These are phyloP conservation scores for Mrakia frigida DNA, from an alignment of 768 basidiomycete genomes.

Conservation along the genomic window DNA sequence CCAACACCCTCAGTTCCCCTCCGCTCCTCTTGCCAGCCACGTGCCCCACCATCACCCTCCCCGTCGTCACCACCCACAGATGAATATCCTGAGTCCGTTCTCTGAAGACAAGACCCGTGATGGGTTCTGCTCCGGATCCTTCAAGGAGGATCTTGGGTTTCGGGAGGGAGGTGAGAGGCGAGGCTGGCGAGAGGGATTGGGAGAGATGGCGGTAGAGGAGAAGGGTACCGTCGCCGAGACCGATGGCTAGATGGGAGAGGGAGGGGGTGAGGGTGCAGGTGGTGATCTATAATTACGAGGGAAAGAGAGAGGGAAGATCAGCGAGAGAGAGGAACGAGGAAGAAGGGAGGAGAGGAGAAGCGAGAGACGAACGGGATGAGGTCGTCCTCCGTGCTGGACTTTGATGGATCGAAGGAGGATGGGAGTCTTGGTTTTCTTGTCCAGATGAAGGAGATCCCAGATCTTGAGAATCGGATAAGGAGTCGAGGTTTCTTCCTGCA, in stretches of 20 bases:
- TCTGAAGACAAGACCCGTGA: conserved; percentile 86
- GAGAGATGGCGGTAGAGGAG: conserved; percentile 85
- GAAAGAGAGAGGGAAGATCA: background rate
- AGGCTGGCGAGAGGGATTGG: conserved; percentile 58
- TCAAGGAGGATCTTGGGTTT: conserved; percentile 82
- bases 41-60: conserved; percentile 19
- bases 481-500: conserved; percentile 67
- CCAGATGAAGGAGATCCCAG: conserved; percentile 73
- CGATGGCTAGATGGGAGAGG: conserved; percentile 80
- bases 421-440: conserved; percentile 62
- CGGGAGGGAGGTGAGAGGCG: conserved; percentile 65
- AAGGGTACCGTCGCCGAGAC: conserved; percentile 91
- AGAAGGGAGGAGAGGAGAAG: conserved; percentile 23
- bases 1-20: conserved; percentile 60
- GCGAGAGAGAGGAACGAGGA: background rate
- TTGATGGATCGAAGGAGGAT: conserved; percentile 67
- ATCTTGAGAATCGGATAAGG: conserved; percentile 58
- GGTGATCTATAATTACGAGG: conserved; percentile 54
- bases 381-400: conserved; percentile 63
- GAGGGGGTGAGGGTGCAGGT: conserved; percentile 70
- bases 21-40: conserved; percentile 17
- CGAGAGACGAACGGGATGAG: background rate
- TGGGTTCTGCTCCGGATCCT: conserved; percentile 61
- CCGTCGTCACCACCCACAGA: conserved; percentile 20
- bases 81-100: conserved; percentile 49